phyloP scores from a whole-genome alignment of 768 basidiomycete species.

The Rhizopogon rudus region DNA sequence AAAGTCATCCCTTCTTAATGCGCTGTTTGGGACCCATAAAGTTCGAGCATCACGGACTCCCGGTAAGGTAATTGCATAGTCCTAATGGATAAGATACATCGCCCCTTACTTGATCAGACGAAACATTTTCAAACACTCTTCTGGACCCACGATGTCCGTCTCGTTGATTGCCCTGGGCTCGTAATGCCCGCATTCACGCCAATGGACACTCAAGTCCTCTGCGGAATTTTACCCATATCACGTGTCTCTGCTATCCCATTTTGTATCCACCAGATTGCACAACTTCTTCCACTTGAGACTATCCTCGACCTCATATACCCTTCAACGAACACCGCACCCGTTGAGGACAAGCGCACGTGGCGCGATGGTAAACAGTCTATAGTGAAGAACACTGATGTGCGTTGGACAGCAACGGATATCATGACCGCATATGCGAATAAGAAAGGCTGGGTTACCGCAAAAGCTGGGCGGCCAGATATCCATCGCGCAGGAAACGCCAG shows the following conservation, averaged over 20 bases:
- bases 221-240: conserved; percentile 73
- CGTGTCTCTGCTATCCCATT: conserved; percentile 80
- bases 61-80: conserved; percentile 56
- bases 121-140: conserved; percentile 96
- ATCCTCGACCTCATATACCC: conserved; percentile 61
- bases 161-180: conserved; percentile 94
- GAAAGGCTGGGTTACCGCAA: conserved; percentile 87
- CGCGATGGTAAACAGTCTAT: conserved; percentile 38
- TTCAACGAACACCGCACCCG: conserved; percentile 17
- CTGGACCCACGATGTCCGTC: conserved; percentile 79
- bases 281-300: conserved; percentile 72
- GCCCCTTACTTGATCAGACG: conserved; percentile 43
- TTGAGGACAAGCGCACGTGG: conserved; percentile 78
- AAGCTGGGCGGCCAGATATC: conserved; percentile 84
- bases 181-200: conserved; percentile 83
- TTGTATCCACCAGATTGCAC: conserved; percentile 67
- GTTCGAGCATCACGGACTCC: conserved; percentile 84
- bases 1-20: conserved; percentile 90
- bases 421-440: conserved; percentile 70
- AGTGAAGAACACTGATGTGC: conserved; percentile 11
- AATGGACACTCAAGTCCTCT: conserved; percentile 76
- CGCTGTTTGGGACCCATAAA: conserved; percentile 73
- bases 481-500: conserved; percentile 88
- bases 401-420: conserved; percentile 87
- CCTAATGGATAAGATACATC: neutral